These are phyloP conservation scores for Sphagnum fallax DNA, from an alignment of 228 moss, liverwort and hornwort genomes.

Conservation along the genomic window DNA sequence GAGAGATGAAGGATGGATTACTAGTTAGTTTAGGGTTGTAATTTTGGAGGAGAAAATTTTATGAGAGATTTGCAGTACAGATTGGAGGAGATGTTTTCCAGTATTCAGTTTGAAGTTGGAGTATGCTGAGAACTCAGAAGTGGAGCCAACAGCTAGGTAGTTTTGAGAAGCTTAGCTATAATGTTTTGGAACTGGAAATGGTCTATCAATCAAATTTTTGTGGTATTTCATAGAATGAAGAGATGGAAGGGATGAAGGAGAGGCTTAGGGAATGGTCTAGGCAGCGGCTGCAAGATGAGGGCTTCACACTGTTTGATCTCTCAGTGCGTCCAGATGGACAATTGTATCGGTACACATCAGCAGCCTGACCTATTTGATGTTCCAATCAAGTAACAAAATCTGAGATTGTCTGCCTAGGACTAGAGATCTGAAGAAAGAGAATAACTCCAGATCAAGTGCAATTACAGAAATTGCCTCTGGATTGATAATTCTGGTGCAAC, in stretches of 20 bases:
- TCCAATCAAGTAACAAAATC: neutral
- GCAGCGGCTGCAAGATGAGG: slow-evolving; percentile 73
- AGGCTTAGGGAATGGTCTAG: slow-evolving; percentile 76
- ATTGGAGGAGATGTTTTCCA: neutral
- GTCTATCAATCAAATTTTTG: neutral
- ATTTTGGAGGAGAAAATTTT: neutral
- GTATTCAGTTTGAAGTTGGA: too few relatives aligned
- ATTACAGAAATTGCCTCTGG: too few relatives aligned
- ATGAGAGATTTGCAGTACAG: neutral
- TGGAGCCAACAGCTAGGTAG: too few relatives aligned
- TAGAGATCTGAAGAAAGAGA: neutral
- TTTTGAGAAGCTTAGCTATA: neutral
- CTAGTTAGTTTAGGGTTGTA: too few relatives aligned
- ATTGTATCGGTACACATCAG: slow-evolving; percentile 50
- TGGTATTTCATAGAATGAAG: slow-evolving; percentile 50
- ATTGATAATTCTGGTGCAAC: too few relatives aligned
- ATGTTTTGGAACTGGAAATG: slow-evolving; percentile 13
- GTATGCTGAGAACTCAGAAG: too few relatives aligned
- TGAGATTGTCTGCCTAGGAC: neutral
- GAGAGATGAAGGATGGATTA: too few relatives aligned
- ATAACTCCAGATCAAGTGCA: neutral
- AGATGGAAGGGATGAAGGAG: slow-evolving; percentile 73
- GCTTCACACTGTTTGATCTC: slow-evolving; percentile 86
- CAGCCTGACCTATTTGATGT: neutral
- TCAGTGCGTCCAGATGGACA: slow-evolving; percentile 77